Percentiles rank a stretch among this genome's conserved stretches.
Conservation (phyloP, 805 yeast genomes). For the Ogataea allantospora region DNA sequence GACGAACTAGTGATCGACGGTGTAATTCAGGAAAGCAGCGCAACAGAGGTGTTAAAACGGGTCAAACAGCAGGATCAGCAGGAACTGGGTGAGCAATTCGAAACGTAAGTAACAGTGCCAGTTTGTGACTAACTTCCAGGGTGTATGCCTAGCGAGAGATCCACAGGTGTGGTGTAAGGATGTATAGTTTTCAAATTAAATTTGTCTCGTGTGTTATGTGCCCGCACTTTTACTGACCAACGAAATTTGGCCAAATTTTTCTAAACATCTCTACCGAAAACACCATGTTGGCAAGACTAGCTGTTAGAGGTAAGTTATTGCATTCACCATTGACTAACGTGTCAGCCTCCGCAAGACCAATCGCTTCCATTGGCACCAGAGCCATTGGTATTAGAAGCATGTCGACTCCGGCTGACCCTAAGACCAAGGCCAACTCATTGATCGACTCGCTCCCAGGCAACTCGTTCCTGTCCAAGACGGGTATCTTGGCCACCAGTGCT, state of each 20-base stretch:
- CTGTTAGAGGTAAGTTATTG: slow-evolving; percentile 29
- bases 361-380: slow-evolving; percentile 25
- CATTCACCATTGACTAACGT: slow-evolving; percentile 10
- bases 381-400: slow-evolving; percentile 57
- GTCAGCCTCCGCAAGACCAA: slow-evolving; percentile 36
- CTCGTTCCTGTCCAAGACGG: slow-evolving; percentile 85
- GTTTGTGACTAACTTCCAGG: slow-evolving; percentile 7
- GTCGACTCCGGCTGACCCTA: slow-evolving; percentile 75
- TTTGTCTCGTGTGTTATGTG: slow-evolving; percentile 9
- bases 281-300: slow-evolving; percentile 33
- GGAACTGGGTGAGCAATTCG: slow-evolving; percentile 43
- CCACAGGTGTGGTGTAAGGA: slow-evolving; percentile 1
- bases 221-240: slow-evolving; percentile 18
- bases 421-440: slow-evolving; percentile 85
- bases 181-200: no score
- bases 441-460: slow-evolving; percentile 93
- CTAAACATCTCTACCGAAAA: slow-evolving; percentile 11
- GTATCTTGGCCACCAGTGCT: slow-evolving; percentile 89
- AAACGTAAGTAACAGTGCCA: slow-evolving; percentile 17
- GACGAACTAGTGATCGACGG: slow-evolving; percentile 92
- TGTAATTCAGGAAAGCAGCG: slow-evolving; percentile 76
- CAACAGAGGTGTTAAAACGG: slow-evolving; percentile 71
- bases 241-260: slow-evolving; percentile 21
- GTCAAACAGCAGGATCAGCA: slow-evolving; percentile 84
- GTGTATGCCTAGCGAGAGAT: slow-evolving; percentile 4